These are phyloP conservation scores for Prunus armeniaca DNA, from an alignment of 306 rosid genomes.

Conservation along the genomic window DNA sequence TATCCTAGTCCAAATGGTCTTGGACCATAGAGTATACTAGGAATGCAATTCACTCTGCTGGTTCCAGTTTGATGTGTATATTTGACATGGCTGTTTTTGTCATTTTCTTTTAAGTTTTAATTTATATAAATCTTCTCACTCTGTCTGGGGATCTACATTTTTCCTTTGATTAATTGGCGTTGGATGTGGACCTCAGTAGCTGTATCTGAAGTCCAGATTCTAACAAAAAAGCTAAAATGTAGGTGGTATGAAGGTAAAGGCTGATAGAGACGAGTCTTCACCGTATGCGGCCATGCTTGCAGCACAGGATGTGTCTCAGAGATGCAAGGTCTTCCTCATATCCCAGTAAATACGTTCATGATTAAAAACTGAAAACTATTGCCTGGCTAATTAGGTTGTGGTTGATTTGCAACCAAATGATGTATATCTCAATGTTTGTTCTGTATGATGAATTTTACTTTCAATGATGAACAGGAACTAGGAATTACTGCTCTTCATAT, in stretches of 20 bases:
- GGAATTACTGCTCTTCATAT: constrained; percentile 59
- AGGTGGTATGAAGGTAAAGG: constrained; percentile 97
- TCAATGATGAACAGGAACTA: constrained; percentile 28
- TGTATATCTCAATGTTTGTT: too few species aligned
- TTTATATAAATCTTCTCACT: not conserved
- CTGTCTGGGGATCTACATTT: not conserved
- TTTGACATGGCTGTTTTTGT: not conserved
- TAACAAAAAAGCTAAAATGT: not conserved
- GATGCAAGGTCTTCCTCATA: constrained; percentile 59
- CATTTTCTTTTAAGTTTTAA: not conserved
- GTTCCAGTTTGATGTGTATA: not conserved
- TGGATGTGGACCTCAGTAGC: too few species aligned
- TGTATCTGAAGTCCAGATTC: not conserved
- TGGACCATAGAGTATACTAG: not conserved
- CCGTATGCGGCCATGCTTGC: constrained; percentile 97
- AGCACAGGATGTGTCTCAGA: constrained; percentile 76
- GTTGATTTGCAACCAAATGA: not conserved
- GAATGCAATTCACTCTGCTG: not conserved
- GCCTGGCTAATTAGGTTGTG: not conserved
- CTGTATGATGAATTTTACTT: not conserved
- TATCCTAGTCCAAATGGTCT: too few species aligned
- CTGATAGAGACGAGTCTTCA: constrained; percentile 85
- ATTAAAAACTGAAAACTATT: not conserved
- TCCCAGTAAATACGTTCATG: not conserved
- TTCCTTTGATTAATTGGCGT: not conserved